A percentile compares a stretch with the other conserved stretches of the same genome.
phyloP scores from a whole-genome alignment of 495 filamentous ascomycete species.

The Melanomma pulvis-pyrius region DNA sequence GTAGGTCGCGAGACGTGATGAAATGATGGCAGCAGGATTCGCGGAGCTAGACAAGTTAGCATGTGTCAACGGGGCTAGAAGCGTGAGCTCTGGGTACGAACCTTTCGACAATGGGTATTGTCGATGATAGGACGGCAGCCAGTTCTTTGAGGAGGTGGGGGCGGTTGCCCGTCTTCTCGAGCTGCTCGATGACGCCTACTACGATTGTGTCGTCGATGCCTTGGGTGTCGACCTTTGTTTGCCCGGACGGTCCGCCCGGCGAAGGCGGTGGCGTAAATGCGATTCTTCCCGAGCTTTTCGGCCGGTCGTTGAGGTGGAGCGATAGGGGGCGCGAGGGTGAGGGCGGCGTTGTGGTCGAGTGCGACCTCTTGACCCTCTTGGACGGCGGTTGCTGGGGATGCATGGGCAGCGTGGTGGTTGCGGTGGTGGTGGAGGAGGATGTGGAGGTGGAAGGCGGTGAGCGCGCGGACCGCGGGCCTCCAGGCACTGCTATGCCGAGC shows the following conservation, averaged over 20 bases:
- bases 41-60: conserved; percentile 70
- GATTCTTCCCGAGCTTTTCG: conserved; percentile 49
- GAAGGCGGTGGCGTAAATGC: conserved; percentile 87
- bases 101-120: conserved; percentile 87
- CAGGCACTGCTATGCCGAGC: conserved; percentile 88
- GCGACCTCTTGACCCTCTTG: conserved; percentile 87
- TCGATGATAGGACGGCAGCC: conserved; percentile 72
- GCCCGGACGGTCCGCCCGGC: conserved; percentile 59
- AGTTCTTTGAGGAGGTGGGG: conserved; percentile 95
- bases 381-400: conserved; percentile 60
- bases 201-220: conserved; percentile 96
- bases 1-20: conserved; percentile 85
- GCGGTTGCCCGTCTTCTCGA: conserved; percentile 89
- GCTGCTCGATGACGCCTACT: conserved; percentile 83
- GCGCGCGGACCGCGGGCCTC: conserved; percentile 64
- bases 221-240: conserved; percentile 75
- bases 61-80: conserved; percentile 12
- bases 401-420: neutral
- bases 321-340: conserved; percentile 52
- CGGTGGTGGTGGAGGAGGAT: conserved; percentile 44
- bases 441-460: conserved; percentile 61
- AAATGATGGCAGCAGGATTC: conserved; percentile 92
- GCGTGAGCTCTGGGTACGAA: conserved; percentile 52
- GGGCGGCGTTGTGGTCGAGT: conserved; percentile 51
- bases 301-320: conserved; percentile 50